Evolutionary conservation across 106 monocot genomes (phyloP).

Genomic region (Acorus gramineus): DNA sequence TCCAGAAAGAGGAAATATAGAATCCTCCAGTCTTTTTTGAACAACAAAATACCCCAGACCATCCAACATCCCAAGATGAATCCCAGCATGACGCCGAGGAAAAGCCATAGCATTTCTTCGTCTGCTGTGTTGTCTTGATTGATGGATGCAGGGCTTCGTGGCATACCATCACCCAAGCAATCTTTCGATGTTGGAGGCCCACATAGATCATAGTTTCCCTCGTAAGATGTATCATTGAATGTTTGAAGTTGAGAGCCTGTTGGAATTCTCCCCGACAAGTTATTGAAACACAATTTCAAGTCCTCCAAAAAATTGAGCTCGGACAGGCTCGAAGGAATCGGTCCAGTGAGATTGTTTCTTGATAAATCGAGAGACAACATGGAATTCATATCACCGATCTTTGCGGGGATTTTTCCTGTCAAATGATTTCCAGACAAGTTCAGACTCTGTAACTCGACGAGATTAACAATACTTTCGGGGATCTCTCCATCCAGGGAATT

Average conservation of each 20-base stretch:
- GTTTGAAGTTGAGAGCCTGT: neutral
- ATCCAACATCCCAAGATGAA: no score
- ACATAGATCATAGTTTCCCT: neutral
- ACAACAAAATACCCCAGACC: no score
- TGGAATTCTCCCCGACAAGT: constrained; percentile 8
- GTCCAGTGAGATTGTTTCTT: constrained; percentile 3
- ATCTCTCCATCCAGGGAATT: constrained; percentile 2
- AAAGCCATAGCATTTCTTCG: no score
- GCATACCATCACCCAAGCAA: no score
- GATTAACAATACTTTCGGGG: constrained; percentile 2
- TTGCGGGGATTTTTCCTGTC: neutral
- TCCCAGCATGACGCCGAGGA: no score
- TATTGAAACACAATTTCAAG: constrained; percentile 8
- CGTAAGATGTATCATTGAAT: neutral
- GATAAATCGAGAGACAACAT: constrained; percentile 9
- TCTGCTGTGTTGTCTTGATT: no score
- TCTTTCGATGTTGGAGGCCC: neutral
- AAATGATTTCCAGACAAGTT: constrained; percentile 11
- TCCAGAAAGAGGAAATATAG: no score
- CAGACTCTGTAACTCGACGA: neutral
- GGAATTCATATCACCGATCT: neutral
- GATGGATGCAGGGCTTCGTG: no score
- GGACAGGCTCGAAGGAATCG: constrained; percentile 1
- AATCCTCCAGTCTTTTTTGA: no score
- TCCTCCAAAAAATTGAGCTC: neutral